These are phyloP conservation scores for Boletus sp. DNA, from an alignment of 768 basidiomycete genomes.

Conservation along the genomic window DNA sequence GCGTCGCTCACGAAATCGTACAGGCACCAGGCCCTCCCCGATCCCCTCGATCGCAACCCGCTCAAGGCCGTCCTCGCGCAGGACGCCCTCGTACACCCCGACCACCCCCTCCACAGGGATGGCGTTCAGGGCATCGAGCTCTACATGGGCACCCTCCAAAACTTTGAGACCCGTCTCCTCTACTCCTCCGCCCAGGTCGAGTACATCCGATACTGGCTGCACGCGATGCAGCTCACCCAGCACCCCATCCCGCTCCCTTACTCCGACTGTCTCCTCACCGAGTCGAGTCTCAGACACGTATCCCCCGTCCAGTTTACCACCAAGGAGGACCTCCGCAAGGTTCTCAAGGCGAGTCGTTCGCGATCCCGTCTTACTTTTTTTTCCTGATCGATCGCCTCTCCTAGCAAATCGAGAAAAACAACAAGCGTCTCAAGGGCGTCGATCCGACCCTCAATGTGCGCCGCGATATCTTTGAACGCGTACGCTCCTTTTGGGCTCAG, in stretches of 20 bases:
- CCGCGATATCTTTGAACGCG: constrained; percentile 65
- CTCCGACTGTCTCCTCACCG: constrained; percentile 70
- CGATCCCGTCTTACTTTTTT: too few species aligned
- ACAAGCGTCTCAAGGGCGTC: constrained; percentile 70
- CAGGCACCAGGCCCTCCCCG: constrained; percentile 59
- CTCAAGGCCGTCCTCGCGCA: constrained; percentile 75
- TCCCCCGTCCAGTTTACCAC: constrained; percentile 57
- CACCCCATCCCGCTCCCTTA: constrained; percentile 70
- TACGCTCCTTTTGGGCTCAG: constrained; percentile 60
- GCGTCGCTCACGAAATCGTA: neutral
- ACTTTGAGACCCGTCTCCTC: constrained; percentile 74
- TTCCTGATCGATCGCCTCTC: neutral
- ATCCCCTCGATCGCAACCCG: constrained; percentile 54
- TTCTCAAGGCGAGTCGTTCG: constrained; percentile 50
- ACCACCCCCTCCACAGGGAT: constrained; percentile 67
- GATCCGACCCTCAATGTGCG: constrained; percentile 54
- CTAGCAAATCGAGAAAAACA: constrained; percentile 76
- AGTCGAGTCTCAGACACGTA: constrained; percentile 54
- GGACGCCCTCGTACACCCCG: constrained; percentile 64
- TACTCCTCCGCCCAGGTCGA: constrained; percentile 85
- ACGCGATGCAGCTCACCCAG: constrained; percentile 67
- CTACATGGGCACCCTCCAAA: constrained; percentile 71
- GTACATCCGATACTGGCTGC: constrained; percentile 81
- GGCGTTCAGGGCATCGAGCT: constrained; percentile 68
- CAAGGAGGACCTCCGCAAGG: constrained; percentile 52